These are phyloP conservation scores for Sextonia rubra DNA, from an alignment of 164 flowering plant species.

Conservation along the genomic window DNA sequence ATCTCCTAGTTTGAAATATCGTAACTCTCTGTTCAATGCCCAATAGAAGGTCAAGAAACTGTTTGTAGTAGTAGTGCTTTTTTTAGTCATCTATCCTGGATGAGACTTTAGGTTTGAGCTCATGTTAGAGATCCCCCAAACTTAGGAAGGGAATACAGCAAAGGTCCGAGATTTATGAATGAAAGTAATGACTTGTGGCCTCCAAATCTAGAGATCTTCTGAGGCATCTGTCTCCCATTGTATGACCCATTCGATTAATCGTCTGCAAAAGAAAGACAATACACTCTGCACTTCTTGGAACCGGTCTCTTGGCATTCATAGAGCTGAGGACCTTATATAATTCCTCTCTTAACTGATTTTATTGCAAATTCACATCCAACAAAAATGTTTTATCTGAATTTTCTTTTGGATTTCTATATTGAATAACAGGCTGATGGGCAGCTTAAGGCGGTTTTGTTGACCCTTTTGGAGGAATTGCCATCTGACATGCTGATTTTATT, in stretches of 20 bases:
- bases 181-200: not conserved
- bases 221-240: not conserved
- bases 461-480: constrained; percentile 87
- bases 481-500: constrained; percentile 79
- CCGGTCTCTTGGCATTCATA: not conserved
- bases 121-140: too few relatives aligned
- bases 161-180: not conserved
- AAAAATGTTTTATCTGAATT: not conserved
- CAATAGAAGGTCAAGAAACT: too few relatives aligned
- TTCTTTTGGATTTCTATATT: constrained; percentile 10
- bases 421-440: constrained; percentile 87
- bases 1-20: too few relatives aligned
- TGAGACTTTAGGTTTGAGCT: too few relatives aligned
- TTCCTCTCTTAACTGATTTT: not conserved
- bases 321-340: too few relatives aligned
- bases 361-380: not conserved
- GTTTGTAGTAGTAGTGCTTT: too few relatives aligned
- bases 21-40: too few relatives aligned
- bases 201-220: not conserved
- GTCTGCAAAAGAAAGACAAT: not conserved
- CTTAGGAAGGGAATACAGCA: not conserved
- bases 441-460: constrained; percentile 79
- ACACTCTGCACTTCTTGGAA: not conserved
- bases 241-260: not conserved
- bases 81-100: too few relatives aligned